Percentiles rank a stretch among this genome's conserved stretches.
These are phyloP conservation scores for Cyanidioschyzon merolae DNA, from an alignment of 23 red algal species.

Conservation along the genomic window DNA sequence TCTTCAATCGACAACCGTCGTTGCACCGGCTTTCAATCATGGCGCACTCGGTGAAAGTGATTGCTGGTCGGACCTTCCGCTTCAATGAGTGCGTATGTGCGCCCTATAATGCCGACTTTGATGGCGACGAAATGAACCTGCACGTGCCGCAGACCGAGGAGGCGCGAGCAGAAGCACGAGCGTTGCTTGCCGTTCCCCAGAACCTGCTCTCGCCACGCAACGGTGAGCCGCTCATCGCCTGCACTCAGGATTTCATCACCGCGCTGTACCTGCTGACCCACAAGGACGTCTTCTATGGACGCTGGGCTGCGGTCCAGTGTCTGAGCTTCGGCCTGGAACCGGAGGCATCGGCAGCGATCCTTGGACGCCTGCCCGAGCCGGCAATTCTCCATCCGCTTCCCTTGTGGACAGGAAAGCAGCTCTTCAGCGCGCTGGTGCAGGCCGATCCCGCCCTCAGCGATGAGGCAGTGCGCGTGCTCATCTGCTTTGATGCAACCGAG, in stretches of 20 bases:
- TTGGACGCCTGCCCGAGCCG: conserved; percentile 47
- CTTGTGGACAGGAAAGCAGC: conserved; percentile 97
- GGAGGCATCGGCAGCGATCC: background rate
- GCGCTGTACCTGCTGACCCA: conserved; percentile 51
- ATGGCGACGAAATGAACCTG: conserved; percentile 99
- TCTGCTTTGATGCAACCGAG: conserved; percentile 6
- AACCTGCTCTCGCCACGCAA: conserved; percentile 82
- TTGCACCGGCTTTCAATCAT: conserved; percentile 95
- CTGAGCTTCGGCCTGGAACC: background rate
- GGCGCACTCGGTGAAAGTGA: conserved; percentile 77
- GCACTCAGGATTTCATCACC: conserved; percentile 96
- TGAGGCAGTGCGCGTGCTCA: background rate
- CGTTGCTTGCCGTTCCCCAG: conserved; percentile 51
- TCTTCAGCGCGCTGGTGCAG: conserved; percentile 50
- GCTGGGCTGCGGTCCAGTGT: conserved; percentile 10
- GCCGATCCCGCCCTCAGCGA: conserved; percentile 31
- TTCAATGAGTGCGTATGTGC: conserved; percentile 94
- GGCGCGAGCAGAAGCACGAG: conserved; percentile 68
- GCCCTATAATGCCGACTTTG: conserved; percentile 99
- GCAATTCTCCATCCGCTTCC: conserved; percentile 64
- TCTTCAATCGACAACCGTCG: conserved; percentile 96
- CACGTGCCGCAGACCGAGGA: conserved; percentile 99
- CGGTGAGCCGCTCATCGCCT: conserved; percentile 95
- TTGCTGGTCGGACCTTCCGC: conserved; percentile 83
- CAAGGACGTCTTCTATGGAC: conserved; percentile 65